Evolutionary conservation across 805 yeast species (phyloP).

Genomic region (Myxozyma kluyveri): DNA sequence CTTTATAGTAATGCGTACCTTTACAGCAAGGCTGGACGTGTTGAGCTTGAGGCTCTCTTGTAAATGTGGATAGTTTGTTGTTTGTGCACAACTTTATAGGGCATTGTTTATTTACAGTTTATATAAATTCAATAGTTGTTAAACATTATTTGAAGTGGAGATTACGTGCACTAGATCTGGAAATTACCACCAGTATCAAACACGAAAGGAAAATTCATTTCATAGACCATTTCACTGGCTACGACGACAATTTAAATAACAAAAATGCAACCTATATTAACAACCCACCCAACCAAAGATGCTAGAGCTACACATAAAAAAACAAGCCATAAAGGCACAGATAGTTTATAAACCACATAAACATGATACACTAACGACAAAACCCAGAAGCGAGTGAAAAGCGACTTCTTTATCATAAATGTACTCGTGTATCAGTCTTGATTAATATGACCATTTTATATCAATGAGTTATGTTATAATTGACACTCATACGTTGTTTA

Average conservation of each 20-base stretch:
- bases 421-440: too few relatives aligned
- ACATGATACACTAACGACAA: neutral
- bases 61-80: constrained; percentile 13
- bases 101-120: too few relatives aligned
- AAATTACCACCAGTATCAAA: neutral
- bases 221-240: neutral
- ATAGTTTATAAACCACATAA: neutral
- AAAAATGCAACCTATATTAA: neutral
- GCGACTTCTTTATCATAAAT: neutral
- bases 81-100: too few relatives aligned
- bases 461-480: too few relatives aligned
- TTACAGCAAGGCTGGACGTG: constrained; percentile 97
- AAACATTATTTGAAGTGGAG: too few relatives aligned
- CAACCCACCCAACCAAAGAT: too few relatives aligned
- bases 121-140: too few relatives aligned
- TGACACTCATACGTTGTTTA: constrained; percentile 1
- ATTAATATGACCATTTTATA: too few relatives aligned
- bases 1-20: constrained; percentile 60
- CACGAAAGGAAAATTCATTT: neutral
- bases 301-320: too few relatives aligned
- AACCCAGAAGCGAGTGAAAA: neutral
- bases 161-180: neutral
- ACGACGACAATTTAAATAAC: neutral
- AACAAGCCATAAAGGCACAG: too few relatives aligned
- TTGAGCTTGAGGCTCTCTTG: constrained; percentile 67